Conservation (phyloP, 148 eudicot genomes). For the Persicaria tinctoria region DNA sequence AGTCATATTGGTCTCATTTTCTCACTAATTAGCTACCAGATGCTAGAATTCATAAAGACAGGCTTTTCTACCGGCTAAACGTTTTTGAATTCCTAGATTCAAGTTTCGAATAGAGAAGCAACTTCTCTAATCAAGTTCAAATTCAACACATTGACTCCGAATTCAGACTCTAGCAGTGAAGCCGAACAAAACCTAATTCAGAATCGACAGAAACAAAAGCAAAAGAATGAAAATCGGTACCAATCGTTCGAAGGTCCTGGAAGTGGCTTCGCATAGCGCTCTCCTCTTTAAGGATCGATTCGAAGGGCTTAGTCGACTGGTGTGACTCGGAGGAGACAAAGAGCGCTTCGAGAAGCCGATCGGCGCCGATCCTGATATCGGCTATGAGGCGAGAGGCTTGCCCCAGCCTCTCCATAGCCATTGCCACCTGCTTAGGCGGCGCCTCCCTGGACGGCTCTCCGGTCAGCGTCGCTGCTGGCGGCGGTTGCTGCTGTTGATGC, state of each 20-base stretch:
- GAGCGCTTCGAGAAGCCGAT: conserved; percentile 80
- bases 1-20: background rate
- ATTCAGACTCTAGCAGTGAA: background rate
- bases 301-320: conserved; percentile 38
- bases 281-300: conserved; percentile 52
- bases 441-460: conserved; percentile 35
- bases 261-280: conserved; percentile 59
- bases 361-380: conserved; percentile 80
- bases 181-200: background rate
- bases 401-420: conserved; percentile 75
- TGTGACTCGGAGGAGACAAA: conserved; percentile 40
- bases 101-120: no score
- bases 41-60: background rate
- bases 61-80: background rate
- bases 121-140: background rate
- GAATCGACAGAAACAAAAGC: background rate
- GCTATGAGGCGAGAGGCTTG: conserved; percentile 85
- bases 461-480: conserved; percentile 15
- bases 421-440: conserved; percentile 94
- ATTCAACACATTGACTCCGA: background rate
- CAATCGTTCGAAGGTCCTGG: conserved; percentile 59
- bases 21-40: background rate
- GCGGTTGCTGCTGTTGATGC: conserved; percentile 17
- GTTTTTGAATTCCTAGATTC: no score
- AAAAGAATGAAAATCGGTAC: conserved; percentile 21